phyloP scores from a whole-genome alignment of 257 asterid genomes.

The Solanum bulbocastanum region DNA sequence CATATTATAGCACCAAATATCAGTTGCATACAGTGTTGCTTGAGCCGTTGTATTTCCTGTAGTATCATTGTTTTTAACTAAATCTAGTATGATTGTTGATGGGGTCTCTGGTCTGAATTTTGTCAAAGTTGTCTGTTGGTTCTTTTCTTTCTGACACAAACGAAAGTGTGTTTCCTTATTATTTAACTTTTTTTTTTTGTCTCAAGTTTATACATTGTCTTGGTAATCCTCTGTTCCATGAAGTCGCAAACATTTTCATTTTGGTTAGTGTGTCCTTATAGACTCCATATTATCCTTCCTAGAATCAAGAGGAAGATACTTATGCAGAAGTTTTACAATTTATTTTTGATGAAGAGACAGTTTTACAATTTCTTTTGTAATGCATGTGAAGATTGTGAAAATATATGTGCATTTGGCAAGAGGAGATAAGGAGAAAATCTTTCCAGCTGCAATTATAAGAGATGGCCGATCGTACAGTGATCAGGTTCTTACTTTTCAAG shows the following conservation, averaged over 20 bases:
- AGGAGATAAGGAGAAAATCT: slow-evolving; percentile 70
- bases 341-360: neutral
- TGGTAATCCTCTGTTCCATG: neutral
- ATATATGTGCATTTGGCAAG: slow-evolving; percentile 77
- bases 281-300: neutral
- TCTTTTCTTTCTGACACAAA: neutral
- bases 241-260: neutral
- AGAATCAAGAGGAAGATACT: neutral
- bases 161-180: neutral
- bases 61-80: neutral
- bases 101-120: neutral
- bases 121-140: neutral
- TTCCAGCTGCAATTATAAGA: slow-evolving; percentile 74
- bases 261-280: neutral
- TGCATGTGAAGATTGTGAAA: slow-evolving; percentile 34
- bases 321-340: neutral
- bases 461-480: slow-evolving; percentile 95
- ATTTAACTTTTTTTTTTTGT: neutral
- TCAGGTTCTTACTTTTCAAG: slow-evolving; percentile 37
- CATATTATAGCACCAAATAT: neutral
- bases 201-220: neutral
- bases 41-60: neutral
- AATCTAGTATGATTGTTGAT: neutral
- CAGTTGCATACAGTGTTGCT: neutral
- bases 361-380: neutral